These are phyloP conservation scores for Eutrema yunnanense DNA, from an alignment of 345 rosid species.

Conservation along the genomic window DNA sequence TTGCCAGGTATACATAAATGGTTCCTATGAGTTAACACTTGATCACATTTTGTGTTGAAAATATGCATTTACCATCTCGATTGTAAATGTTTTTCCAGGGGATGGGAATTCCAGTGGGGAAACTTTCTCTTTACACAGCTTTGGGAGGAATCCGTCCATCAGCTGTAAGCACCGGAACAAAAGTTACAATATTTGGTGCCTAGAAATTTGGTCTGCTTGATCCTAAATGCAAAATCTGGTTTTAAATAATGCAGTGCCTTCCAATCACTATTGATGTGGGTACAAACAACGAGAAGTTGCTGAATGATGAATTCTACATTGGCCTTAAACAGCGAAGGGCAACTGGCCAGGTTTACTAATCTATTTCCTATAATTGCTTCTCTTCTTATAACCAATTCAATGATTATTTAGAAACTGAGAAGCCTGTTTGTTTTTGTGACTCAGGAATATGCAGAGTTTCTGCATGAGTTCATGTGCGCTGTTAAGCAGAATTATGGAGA, in stretches of 20 bases:
- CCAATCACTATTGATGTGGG: conserved; percentile 96
- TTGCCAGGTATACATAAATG: conserved; percentile 69
- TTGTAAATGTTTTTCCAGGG: conserved; percentile 41
- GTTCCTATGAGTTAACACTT: background rate
- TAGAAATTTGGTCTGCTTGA: background rate
- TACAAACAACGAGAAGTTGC: conserved; percentile 74
- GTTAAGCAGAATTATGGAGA: conserved; percentile 96
- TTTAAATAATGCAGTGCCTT: conserved; percentile 50
- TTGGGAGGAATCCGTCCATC: conserved; percentile 89
- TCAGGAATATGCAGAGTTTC: conserved; percentile 90
- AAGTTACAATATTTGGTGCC: background rate
- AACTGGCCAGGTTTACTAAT: conserved; percentile 60
- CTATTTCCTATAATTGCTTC: background rate
- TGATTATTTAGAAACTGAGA: conserved; percentile 15
- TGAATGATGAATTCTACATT: conserved; percentile 76
- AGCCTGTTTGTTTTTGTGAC: background rate
- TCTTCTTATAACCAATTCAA: background rate
- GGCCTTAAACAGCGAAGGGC: conserved; percentile 78
- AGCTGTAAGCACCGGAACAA: conserved; percentile 46
- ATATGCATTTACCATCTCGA: background rate
- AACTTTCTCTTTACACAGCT: conserved; percentile 82
- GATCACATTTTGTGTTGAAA: background rate
- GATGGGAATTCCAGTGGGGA: conserved; percentile 96
- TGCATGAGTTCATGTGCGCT: conserved; percentile 89
- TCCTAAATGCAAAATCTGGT: background rate